phyloP scores from a whole-genome alignment of 352 stramenopile genomes.

The Phytophthora podocarpi region DNA sequence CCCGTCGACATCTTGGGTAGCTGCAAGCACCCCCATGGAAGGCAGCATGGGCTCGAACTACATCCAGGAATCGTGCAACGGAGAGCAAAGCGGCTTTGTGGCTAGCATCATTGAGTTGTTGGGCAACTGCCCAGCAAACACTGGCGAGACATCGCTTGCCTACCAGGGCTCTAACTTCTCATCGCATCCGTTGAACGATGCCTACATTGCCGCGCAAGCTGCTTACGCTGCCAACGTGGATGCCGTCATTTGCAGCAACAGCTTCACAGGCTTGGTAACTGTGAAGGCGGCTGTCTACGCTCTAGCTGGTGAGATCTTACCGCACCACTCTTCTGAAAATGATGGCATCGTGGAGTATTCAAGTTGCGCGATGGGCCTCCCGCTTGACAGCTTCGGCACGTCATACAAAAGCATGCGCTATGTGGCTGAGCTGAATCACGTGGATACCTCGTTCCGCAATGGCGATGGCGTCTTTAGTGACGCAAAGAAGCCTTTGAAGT shows the following conservation, averaged over 20 bases:
- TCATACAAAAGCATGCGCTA: slow-evolving; percentile 52
- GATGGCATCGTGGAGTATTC: slow-evolving; percentile 58
- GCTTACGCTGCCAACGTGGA: slow-evolving; percentile 33
- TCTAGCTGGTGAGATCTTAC: slow-evolving; percentile 33
- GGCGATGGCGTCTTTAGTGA: slow-evolving; percentile 57
- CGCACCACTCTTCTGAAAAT: slow-evolving; percentile 41
- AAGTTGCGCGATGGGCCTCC: slow-evolving; percentile 48
- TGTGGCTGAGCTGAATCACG: slow-evolving; percentile 56
- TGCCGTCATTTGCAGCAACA: slow-evolving; percentile 44
- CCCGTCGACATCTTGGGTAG: slow-evolving; percentile 41
- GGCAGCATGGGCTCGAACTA: slow-evolving; percentile 60
- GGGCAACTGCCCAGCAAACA: slow-evolving; percentile 47
- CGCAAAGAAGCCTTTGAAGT: slow-evolving; percentile 66
- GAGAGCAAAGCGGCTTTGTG: slow-evolving; percentile 27
- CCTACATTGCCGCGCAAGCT: slow-evolving; percentile 33
- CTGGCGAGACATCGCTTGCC: slow-evolving; percentile 32
- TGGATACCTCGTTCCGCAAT: slow-evolving; percentile 61
- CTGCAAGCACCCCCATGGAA: slow-evolving; percentile 41
- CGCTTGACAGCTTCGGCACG: slow-evolving; percentile 32
- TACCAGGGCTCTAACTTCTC: slow-evolving; percentile 41
- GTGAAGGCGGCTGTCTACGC: slow-evolving; percentile 35
- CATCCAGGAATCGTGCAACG: slow-evolving; percentile 41
- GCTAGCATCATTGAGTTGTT: slow-evolving; percentile 38
- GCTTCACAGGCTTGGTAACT: slow-evolving; percentile 36
- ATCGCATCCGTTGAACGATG: slow-evolving; percentile 14